These are phyloP conservation scores for Diaporthe aspalathi DNA, from an alignment of 2,329 filamentous ascomycete genomes.

Conservation along the genomic window DNA sequence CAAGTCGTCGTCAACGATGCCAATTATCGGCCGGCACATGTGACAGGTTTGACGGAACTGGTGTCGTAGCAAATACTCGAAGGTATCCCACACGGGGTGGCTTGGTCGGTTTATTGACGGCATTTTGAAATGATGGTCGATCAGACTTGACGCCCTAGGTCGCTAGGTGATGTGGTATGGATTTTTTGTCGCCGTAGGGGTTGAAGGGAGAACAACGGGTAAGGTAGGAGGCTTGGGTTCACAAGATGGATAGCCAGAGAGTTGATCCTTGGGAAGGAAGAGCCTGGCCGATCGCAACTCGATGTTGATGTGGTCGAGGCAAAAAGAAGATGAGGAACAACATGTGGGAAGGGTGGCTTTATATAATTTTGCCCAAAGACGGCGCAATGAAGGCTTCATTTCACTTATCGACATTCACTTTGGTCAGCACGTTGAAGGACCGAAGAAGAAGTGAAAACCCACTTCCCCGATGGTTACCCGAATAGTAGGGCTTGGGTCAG, in stretches of 20 bases:
- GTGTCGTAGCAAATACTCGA: neutral
- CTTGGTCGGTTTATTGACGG: neutral
- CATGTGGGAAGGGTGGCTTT: neutral
- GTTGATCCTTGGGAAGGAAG: neutral
- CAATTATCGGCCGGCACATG: neutral
- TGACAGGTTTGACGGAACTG: neutral
- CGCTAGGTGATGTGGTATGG: neutral
- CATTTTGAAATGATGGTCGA: neutral
- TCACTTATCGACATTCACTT: no score
- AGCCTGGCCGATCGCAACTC: neutral
- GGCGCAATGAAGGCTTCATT: neutral
- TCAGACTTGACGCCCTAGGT: neutral
- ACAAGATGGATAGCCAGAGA: neutral
- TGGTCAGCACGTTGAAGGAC: no score
- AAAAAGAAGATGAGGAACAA: no score
- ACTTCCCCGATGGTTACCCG: no score
- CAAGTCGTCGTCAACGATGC: neutral
- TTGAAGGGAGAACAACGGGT: neutral
- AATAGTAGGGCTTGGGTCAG: no score
- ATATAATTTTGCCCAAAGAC: accelerated
- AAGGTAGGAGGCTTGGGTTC: neutral
- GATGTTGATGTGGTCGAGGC: neutral
- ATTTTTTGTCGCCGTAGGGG: no score
- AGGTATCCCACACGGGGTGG: neutral
- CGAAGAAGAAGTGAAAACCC: no score